These are phyloP conservation scores for Metrosideros polymorpha DNA, from an alignment of 441 rosid species.

Conservation along the genomic window DNA sequence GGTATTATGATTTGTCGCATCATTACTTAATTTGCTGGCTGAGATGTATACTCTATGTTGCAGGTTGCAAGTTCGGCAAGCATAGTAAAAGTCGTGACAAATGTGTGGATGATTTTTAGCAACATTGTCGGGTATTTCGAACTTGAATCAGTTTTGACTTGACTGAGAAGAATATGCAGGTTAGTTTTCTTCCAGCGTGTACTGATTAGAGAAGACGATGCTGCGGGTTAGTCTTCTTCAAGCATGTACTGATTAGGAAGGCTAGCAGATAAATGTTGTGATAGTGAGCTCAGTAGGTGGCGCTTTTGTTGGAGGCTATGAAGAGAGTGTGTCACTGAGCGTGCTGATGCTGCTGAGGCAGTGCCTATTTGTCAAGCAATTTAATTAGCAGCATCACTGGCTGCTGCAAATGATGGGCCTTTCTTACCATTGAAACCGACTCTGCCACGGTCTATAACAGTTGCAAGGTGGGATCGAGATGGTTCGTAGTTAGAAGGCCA, in stretches of 20 bases:
- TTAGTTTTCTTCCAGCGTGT: constrained; percentile 48
- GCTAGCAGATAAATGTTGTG: constrained; percentile 5
- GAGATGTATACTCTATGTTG: neutral
- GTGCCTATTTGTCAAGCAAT: neutral
- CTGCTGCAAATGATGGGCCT: neutral
- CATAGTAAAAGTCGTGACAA: constrained; percentile 55
- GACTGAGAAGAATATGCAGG: constrained; percentile 1
- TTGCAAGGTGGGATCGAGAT: neutral
- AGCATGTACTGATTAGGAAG: constrained; percentile 49
- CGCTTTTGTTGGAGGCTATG: neutral
- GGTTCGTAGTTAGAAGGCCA: neutral
- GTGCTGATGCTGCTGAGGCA: neutral
- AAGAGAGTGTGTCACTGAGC: neutral
- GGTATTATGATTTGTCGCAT: neutral
- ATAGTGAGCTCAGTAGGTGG: neutral
- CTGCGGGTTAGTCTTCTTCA: constrained; percentile 54
- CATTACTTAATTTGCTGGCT: neutral
- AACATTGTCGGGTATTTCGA: constrained; percentile 48
- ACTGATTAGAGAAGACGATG: constrained; percentile 15
- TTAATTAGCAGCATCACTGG: neutral
- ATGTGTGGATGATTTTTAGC: constrained; percentile 57
- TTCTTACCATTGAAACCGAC: neutral
- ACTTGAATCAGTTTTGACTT: constrained; percentile 2
- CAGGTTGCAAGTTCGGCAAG: constrained; percentile 56
- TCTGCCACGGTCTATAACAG: neutral